Evolutionary conservation across 805 yeast species (phyloP), one percentile per base, ranked within the genome.

Genomic region (Yamadazyma nakazawae): DNA sequence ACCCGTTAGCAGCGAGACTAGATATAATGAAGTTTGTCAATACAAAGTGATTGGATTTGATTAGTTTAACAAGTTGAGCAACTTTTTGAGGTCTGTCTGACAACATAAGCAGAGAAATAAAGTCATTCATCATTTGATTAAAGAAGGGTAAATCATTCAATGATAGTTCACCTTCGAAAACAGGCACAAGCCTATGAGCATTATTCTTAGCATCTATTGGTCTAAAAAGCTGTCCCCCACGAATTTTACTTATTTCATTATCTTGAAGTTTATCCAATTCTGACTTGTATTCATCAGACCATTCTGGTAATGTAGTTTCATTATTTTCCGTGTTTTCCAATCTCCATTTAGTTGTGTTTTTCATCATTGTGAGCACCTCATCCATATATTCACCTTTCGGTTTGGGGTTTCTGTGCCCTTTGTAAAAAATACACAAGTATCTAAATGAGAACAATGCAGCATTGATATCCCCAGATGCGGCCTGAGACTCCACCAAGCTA

Each of bases 111-210:
- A 46, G 34, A 3, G 25, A 24, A 1, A 62, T 54, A 18, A 56
- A 44, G 3, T 46, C 39, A 11, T 50, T 40, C 10, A 70, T 52
- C 34, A 67, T 48, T 2, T 25, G 36, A 12, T 51, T 44, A 50
- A 70, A 71, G 6, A 47, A 34, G 0, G 76, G 75, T 18, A 71
- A 52, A 48, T 71, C 76, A 9, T 49, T 53, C 2, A 57, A 49
- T 5, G 45, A 42, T 7, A 71, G 32, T 0, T 52, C 47, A 1
- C 72, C 74, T 24, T 57, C 57, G 9, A 71, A 46, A 6, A 64
- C 47, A 2, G 74, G 67, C 34, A 54, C 41, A 13, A 48, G 13
- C 36, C 52, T 30, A 1, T 46, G 51, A 21, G 53, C 49, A 1
- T 48, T 42, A 12, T 42, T 51, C 11, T 54, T 51, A 2, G 62